Percentiles rank a stretch among this genome's conserved stretches.
Conservation (phyloP, 352 stramenopile species). For the Thraustochytrium sp. region DNA sequence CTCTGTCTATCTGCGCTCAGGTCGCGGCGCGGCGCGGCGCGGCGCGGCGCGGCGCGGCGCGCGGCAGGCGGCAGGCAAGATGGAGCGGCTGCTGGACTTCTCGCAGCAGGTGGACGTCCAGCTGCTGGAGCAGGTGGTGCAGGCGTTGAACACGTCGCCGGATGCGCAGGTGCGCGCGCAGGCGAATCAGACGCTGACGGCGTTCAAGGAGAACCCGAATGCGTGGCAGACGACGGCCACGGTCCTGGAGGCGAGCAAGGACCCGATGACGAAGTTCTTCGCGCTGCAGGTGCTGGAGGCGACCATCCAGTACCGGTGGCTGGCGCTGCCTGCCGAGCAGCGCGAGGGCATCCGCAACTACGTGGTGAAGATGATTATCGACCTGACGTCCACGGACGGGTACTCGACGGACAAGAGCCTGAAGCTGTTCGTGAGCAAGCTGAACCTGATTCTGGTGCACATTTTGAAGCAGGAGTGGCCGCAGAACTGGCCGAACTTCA, state of each 20-base stretch:
- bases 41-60: too few species aligned
- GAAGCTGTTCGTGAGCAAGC: slow-evolving; percentile 58
- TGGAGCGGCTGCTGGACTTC: slow-evolving; percentile 75
- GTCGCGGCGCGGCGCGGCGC: too few species aligned
- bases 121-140: slow-evolving; percentile 91
- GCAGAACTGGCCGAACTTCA: slow-evolving; percentile 99
- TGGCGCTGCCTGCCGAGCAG: slow-evolving; percentile 62
- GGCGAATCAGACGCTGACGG: slow-evolving; percentile 86
- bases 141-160: slow-evolving; percentile 87
- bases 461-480: slow-evolving; percentile 99
- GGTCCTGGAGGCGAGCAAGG: slow-evolving; percentile 89
- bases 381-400: slow-evolving; percentile 78
- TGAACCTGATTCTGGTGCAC: slow-evolving; percentile 94
- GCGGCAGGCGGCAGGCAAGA: too few species aligned
- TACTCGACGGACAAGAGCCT: slow-evolving; percentile 14
- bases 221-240: slow-evolving; percentile 84
- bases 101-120: slow-evolving; percentile 89
- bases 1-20: not conserved
- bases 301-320: slow-evolving; percentile 85
- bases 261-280: slow-evolving; percentile 82
- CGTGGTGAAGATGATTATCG: slow-evolving; percentile 91
- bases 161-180: slow-evolving; percentile 75
- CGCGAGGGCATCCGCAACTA: slow-evolving; percentile 97
- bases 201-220: slow-evolving; percentile 83
- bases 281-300: slow-evolving; percentile 91